phyloP scores from a whole-genome alignment of 1,139 yeast species.

The Pichia sp. region DNA sequence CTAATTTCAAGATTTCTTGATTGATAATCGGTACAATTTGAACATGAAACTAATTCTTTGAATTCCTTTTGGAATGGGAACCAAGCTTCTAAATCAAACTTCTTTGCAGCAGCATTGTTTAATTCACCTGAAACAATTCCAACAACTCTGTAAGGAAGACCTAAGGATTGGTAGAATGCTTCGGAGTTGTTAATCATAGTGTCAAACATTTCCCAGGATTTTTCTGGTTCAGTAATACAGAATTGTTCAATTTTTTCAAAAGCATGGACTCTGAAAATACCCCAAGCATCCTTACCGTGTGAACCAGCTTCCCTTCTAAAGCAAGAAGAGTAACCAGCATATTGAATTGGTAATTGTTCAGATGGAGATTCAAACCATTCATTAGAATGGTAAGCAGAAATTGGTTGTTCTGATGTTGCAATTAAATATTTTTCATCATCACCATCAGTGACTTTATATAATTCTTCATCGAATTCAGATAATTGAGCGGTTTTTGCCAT shows the following conservation, averaged over 20 bases:
- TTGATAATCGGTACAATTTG: slow-evolving; percentile 99
- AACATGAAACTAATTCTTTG: slow-evolving; percentile 96
- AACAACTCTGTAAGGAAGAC: slow-evolving; percentile 93
- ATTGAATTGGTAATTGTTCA: slow-evolving; percentile 91
- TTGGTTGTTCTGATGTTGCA: slow-evolving; percentile 99
- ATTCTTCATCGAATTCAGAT: slow-evolving; percentile 95
- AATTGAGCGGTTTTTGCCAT: slow-evolving; percentile 99
- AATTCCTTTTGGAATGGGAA: slow-evolving; percentile 99
- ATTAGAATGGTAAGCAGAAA: slow-evolving; percentile 93
- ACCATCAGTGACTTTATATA: slow-evolving; percentile 94
- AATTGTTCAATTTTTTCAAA: slow-evolving; percentile 98
- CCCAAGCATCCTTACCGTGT: slow-evolving; percentile 99
- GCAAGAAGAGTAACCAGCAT: slow-evolving; percentile 97
- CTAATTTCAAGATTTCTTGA: slow-evolving; percentile 97
- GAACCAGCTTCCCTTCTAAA: slow-evolving; percentile 99
- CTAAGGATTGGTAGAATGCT: slow-evolving; percentile 87
- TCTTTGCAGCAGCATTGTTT: slow-evolving; percentile 98
- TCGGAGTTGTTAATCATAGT: slow-evolving; percentile 88
- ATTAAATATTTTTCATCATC: slow-evolving; percentile 94
- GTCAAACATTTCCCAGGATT: slow-evolving; percentile 96
- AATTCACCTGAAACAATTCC: slow-evolving; percentile 98
- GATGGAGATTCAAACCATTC: slow-evolving; percentile 99
- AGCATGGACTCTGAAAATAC: slow-evolving; percentile 97
- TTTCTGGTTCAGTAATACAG: slow-evolving; percentile 92
- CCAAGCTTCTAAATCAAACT: slow-evolving; percentile 99